phyloP scores from a whole-genome alignment of 805 yeast genomes.

The Brettanomyces custersianus region DNA sequence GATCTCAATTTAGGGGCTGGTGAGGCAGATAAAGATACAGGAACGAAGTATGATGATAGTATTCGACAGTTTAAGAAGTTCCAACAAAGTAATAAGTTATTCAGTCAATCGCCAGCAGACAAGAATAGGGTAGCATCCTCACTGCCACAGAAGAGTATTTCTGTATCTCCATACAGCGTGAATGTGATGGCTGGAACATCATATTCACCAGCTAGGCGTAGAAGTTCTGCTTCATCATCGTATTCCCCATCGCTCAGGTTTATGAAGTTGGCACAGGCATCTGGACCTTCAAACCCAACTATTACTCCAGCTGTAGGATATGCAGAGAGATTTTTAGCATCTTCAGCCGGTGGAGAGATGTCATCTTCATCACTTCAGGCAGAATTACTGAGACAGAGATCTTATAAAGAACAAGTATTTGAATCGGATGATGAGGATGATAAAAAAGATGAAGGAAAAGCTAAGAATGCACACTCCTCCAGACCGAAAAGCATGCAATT shows the following conservation, averaged over 20 bases:
- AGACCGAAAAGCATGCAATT: neutral
- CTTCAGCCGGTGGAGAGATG: constrained; percentile 4
- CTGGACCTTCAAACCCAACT: constrained; percentile 14
- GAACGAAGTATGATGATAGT: constrained; percentile 20
- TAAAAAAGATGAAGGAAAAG: constrained; percentile 12
- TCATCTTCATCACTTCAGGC: constrained; percentile 9
- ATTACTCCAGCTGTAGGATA: constrained; percentile 18
- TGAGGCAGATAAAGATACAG: constrained; percentile 9
- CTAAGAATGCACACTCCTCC: neutral
- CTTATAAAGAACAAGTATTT: constrained; percentile 24
- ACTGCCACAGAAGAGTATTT: neutral
- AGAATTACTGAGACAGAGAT: constrained; percentile 20
- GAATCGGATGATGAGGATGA: constrained; percentile 26
- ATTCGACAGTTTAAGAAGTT: constrained; percentile 20
- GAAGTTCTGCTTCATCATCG: constrained; percentile 8
- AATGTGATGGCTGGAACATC: constrained; percentile 4
- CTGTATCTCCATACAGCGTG: constrained; percentile 6
- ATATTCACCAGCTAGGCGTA: constrained; percentile 4
- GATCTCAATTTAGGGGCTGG: constrained; percentile 20
- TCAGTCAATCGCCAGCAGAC: constrained; percentile 4
- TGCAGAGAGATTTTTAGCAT: constrained; percentile 8
- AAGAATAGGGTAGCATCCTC: neutral
- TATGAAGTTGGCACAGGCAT: constrained; percentile 7
- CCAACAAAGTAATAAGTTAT: constrained; percentile 20
- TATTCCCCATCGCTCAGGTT: constrained; percentile 18